Percentiles rank a stretch among this genome's conserved stretches.
These are phyloP conservation scores for Viridothelium virens DNA, from an alignment of 495 filamentous ascomycete species.

Conservation along the genomic window DNA sequence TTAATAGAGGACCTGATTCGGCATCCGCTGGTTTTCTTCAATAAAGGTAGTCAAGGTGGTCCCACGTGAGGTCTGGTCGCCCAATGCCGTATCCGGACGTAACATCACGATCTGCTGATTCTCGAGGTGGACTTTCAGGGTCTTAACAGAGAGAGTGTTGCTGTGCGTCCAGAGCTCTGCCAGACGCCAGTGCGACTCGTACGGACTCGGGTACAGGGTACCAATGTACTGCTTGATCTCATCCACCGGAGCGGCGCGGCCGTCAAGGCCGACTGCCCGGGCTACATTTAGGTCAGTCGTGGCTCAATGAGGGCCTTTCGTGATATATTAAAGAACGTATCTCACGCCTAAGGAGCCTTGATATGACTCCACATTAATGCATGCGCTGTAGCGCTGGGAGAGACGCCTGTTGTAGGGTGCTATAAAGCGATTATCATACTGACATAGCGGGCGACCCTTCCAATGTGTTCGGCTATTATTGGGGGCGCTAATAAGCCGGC, in stretches of 20 bases:
- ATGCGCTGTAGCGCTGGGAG: neutral
- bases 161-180: neutral
- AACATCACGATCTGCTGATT: neutral
- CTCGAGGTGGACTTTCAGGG: neutral
- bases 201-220: neutral
- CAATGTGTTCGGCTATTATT: neutral
- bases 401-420: neutral
- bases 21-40: neutral
- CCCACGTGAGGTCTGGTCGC: neutral
- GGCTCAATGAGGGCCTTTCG: neutral
- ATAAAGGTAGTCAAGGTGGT: neutral
- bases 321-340: neutral
- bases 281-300: neutral
- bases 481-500: too few species aligned
- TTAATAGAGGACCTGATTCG: neutral
- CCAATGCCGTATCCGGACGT: neutral
- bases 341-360: neutral
- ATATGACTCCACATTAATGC: neutral
- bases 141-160: neutral
- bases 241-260: neutral
- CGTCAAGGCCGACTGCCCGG: neutral
- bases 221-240: neutral
- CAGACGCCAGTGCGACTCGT: neutral
- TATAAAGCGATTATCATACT: neutral
- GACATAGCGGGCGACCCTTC: neutral